Percentiles rank a stretch among this genome's conserved stretches.
Evolutionary conservation across 176 grass and related monocot genomes (phyloP).

Genomic region (Dendrocalamus sinicus): DNA sequence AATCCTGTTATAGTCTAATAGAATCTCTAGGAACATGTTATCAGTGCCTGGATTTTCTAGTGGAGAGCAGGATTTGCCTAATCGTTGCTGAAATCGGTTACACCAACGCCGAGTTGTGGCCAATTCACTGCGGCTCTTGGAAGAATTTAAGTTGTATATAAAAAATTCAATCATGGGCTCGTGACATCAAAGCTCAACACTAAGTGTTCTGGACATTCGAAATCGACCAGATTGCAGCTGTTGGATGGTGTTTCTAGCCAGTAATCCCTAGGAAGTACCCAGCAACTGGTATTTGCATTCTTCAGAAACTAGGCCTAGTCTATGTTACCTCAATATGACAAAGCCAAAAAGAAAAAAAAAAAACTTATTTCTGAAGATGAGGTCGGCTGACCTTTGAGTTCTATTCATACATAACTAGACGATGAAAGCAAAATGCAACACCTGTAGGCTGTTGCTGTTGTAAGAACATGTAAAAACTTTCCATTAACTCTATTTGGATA

Average conservation of each 20-base stretch:
- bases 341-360: background rate
- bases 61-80: background rate
- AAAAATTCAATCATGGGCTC: background rate
- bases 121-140: background rate
- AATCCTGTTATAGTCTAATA: background rate
- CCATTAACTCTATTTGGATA: constrained; percentile 4
- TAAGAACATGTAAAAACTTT: constrained; percentile 7
- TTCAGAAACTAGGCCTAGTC: background rate
- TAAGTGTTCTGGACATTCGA: background rate
- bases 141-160: background rate
- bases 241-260: background rate
- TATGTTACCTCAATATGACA: constrained; percentile 3
- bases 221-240: background rate
- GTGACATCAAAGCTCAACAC: background rate
- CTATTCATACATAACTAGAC: background rate
- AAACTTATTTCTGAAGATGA: background rate
- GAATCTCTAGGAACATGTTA: background rate
- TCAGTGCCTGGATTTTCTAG: background rate
- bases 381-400: background rate
- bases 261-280: background rate
- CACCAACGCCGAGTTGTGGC: background rate
- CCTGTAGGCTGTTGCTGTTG: background rate
- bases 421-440: background rate
- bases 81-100: background rate
- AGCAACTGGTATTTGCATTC: background rate